Percentiles rank a stretch among this genome's conserved stretches.
Evolutionary conservation across 331 rosid species (phyloP).

Genomic region (Cydonia oblonga): DNA sequence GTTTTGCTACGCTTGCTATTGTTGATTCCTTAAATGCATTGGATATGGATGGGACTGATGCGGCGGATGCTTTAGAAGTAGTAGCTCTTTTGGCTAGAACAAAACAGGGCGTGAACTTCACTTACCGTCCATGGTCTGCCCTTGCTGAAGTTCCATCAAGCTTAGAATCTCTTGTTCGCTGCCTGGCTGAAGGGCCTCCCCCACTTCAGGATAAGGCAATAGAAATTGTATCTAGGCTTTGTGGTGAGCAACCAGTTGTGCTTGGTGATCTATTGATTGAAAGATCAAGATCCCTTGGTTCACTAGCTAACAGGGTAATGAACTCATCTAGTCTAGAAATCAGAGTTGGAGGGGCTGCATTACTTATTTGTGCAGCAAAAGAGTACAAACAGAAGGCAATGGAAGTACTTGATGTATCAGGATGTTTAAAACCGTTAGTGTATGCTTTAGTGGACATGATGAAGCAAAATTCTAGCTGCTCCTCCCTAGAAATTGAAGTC

Average conservation of each 20-base stretch:
- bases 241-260: conserved; percentile 57
- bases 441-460: conserved; percentile 69
- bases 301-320: conserved; percentile 66
- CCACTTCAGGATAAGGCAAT: conserved; percentile 77
- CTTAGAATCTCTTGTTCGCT: conserved; percentile 61
- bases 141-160: conserved; percentile 59
- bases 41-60: conserved; percentile 55
- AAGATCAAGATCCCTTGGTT: conserved; percentile 48
- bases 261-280: conserved; percentile 59
- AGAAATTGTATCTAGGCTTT: conserved; percentile 74
- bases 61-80: conserved; percentile 66
- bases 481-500: conserved; percentile 52
- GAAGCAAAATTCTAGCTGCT: conserved; percentile 42
- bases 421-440: conserved; percentile 43
- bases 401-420: conserved; percentile 58
- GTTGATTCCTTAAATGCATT: conserved; percentile 59
- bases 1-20: conserved; percentile 59
- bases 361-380: conserved; percentile 73
- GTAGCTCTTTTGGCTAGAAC: conserved; percentile 64
- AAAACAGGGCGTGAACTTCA: conserved; percentile 45
- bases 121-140: conserved; percentile 52
- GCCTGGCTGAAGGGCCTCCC: conserved; percentile 79
- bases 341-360: conserved; percentile 65
- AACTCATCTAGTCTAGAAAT: conserved; percentile 71
- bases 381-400: conserved; percentile 55